Base-by-base conservation (phyloP, 1,284 basidiomycete species). In the Trichosporon sp. region DNA sequence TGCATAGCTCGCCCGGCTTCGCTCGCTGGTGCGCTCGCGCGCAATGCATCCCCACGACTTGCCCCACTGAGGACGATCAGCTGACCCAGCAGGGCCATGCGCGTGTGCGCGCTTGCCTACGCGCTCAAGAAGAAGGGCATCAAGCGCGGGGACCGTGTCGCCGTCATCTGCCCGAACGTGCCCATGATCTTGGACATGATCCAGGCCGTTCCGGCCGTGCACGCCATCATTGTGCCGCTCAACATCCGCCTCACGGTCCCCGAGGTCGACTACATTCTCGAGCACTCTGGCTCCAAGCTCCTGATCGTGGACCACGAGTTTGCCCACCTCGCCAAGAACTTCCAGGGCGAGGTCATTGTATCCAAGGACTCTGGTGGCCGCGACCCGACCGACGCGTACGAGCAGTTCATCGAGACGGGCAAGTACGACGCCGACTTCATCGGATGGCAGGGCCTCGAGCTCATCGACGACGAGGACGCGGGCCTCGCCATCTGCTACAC, bases 141-240 rank as follows among this genome's bases (percentile, higher is more conserved):
- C 7, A 84, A 87, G 79, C 91, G 89, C 78, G 93, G 92, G 0
- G 92, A 94, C 76, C 85, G 92, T 31, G 89, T 94, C 21, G 92
- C 88, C 1, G 90, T 93, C 8, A 74, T 74, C 73, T 69, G 70
- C 66, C 73, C 73, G 2, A 74, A 74, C 56, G 70, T 70, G 51
- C 73, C 73, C 63, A 69, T 71, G 68, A 74, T 74, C 66, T 66
- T 74, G 54, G 73, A 74, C 70, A 63, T 74, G 37, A 68, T 71
- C 54, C 73, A 74, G 68, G 73, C 73, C 0, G 40, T 70, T 3
- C 73, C 73, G 1, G 73, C 73, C 8, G 68, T 74, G 56, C 73
- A 74, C 66, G 70, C 63, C 6, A 68, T 71, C 14, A 66, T 74
- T 32, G 73, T 74, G 16, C 73, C 73, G 35, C 46, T 74, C 32